Base-by-base conservation (phyloP, 164 flowering plant genomes). In the Taxillus chinensis region DNA sequence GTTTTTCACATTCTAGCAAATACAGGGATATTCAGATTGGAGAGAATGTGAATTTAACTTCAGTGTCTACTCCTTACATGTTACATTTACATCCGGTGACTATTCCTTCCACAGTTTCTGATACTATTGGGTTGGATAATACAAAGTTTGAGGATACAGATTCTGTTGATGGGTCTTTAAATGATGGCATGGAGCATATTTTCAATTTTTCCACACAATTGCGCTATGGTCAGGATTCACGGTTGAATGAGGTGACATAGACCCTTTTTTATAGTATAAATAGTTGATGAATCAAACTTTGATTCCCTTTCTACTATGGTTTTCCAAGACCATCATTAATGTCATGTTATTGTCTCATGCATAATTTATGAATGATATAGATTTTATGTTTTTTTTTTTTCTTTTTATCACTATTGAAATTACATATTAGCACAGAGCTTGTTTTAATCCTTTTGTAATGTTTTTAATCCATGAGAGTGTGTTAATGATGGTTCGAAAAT, bases 181-280 rank as follows among this genome's bases (percentile, higher is more conserved):
- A 67, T 11, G 99, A 95, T 89, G 99, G 99, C 41, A 95, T 95
- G 99, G 99, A 95, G 73, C 97, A 95, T 74, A 87, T 95, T 51
- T 91, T 95, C 72, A 89, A 78, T 75, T 85, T 90, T 70, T 79
- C 83, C 68, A 80, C 87, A 48, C 99, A 89, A 71, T 69, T 91
- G 77, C 87, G 87, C 0, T 95, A 79, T 80, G 97, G 99, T 55
- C 82, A 89, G 59, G 99, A 95, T 79, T 69, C 91, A 69, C 88
- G 99, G 40, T 76, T 95, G 65, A 91, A 95, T 80, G 99, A 95
- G 97, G 99, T 93, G 14, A 54, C 49, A 63, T 67, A 41, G 40
- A 51, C 39, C 12, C 45, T 52, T 5, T 45, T 11, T 42, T 10
- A n/a, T 8, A 27, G 27, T 27, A 27, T 27, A 27, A 27, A 27